Evolutionary conservation across 192 early-diverging fungal genomes (phyloP).

Genomic region (Dispira parvispora): DNA sequence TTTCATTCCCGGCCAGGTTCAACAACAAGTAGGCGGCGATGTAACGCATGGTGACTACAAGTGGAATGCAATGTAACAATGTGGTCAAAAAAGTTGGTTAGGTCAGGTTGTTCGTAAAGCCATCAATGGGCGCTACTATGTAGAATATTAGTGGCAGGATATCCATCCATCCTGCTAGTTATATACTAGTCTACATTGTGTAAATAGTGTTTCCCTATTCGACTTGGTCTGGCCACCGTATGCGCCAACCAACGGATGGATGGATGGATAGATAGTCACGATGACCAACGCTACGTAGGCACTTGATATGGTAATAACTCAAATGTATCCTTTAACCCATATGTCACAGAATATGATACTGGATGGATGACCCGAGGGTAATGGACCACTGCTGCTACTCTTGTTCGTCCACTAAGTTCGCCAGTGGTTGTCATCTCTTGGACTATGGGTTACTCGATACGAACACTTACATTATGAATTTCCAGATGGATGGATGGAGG

Average conservation of each 20-base stretch:
- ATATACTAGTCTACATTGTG: too few relatives aligned
- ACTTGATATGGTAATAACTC: too few relatives aligned
- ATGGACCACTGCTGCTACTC: too few relatives aligned
- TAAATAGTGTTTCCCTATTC: too few relatives aligned
- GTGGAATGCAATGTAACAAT: neutral
- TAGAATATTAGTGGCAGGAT: too few relatives aligned
- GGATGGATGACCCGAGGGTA: too few relatives aligned
- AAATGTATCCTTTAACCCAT: too few relatives aligned
- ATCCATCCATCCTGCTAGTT: neutral
- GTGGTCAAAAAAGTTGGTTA: neutral
- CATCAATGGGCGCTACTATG: neutral
- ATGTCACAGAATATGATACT: too few relatives aligned
- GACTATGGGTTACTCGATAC: neutral
- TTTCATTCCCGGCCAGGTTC: slow-evolving; percentile 64
- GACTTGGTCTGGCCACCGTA: too few relatives aligned
- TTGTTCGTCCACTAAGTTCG: neutral
- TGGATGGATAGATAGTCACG: too few relatives aligned
- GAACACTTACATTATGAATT: neutral
- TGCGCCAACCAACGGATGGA: too few relatives aligned
- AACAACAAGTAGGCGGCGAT: slow-evolving; percentile 96
- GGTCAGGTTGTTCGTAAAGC: neutral
- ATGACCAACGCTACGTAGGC: too few relatives aligned
- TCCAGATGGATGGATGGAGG: slow-evolving; percentile 7
- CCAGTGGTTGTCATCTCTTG: neutral
- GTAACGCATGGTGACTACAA: slow-evolving; percentile 66